Percentiles rank a stretch among this genome's conserved stretches.
phyloP scores from a whole-genome alignment of 148 eudicot species.

The Spergularia marina region DNA sequence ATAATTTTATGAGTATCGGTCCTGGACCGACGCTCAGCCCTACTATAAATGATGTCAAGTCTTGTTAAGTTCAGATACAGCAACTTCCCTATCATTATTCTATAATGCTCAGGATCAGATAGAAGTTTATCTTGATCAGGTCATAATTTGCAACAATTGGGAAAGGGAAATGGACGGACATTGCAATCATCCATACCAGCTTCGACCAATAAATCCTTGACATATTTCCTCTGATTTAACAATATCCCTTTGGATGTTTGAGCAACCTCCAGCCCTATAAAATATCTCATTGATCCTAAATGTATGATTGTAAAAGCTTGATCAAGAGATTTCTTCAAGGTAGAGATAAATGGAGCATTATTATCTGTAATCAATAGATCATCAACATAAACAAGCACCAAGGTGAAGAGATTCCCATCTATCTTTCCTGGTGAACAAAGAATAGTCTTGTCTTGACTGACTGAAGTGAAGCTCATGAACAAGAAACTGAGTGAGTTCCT shows the following conservation, averaged over 20 bases:
- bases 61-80: slow-evolving; percentile 2
- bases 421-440: background rate
- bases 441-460: background rate
- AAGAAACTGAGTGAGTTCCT: background rate
- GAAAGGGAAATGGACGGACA: background rate
- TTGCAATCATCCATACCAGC: no score
- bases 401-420: background rate
- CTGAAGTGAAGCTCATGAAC: background rate
- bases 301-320: background rate
- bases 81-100: background rate
- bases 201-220: background rate
- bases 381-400: background rate
- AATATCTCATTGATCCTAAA: background rate
- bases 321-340: no score
- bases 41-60: background rate
- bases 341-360: background rate
- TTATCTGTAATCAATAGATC: background rate
- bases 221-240: background rate
- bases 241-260: background rate
- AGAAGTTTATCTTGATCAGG: background rate
- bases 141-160: background rate
- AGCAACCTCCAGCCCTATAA: background rate
- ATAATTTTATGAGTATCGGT: no score
- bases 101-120: background rate
- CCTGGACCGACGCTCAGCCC: no score